Conservation (phyloP, 805 yeast genomes). For the Tetrapisispora arboricola region DNA sequence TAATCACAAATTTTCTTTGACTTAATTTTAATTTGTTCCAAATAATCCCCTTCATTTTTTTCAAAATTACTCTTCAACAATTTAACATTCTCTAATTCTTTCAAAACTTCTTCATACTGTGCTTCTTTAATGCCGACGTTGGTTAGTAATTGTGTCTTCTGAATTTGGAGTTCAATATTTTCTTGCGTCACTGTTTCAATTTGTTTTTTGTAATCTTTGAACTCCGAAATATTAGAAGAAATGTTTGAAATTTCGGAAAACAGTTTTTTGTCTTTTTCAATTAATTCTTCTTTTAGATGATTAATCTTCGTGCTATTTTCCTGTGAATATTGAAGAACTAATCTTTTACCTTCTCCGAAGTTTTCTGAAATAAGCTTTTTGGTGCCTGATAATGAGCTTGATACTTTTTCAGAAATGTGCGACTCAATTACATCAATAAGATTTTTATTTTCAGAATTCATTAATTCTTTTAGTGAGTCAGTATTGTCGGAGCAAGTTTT, state of each 20-base stretch:
- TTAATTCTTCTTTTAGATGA: neutral
- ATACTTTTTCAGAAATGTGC: neutral
- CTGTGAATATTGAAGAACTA: neutral
- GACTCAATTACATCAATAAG: neutral
- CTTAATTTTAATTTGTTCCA: conserved; percentile 6
- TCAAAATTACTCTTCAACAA: conserved; percentile 6
- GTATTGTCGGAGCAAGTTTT: neutral
- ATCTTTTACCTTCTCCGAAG: neutral
- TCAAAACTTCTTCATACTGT: conserved; percentile 14
- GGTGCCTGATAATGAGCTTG: neutral
- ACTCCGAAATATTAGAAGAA: conserved; percentile 6
- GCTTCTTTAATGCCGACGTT: conserved; percentile 20
- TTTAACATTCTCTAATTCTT: conserved; percentile 6
- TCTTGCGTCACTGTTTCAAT: conserved; percentile 14
- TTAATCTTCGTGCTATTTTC: neutral
- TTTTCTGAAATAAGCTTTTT: neutral
- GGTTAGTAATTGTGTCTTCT: conserved; percentile 18
- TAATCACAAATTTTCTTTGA: conserved; percentile 5
- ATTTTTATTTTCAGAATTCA: neutral
- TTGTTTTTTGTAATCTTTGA: conserved; percentile 11
- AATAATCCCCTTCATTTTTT: conserved; percentile 8
- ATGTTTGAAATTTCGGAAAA: conserved; percentile 4
- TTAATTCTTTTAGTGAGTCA: neutral
- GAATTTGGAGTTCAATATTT: conserved; percentile 14
- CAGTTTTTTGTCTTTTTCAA: neutral